Evolutionary conservation across 177 flowering plant genomes (phyloP).

Genomic region (Vitis hybrid): DNA sequence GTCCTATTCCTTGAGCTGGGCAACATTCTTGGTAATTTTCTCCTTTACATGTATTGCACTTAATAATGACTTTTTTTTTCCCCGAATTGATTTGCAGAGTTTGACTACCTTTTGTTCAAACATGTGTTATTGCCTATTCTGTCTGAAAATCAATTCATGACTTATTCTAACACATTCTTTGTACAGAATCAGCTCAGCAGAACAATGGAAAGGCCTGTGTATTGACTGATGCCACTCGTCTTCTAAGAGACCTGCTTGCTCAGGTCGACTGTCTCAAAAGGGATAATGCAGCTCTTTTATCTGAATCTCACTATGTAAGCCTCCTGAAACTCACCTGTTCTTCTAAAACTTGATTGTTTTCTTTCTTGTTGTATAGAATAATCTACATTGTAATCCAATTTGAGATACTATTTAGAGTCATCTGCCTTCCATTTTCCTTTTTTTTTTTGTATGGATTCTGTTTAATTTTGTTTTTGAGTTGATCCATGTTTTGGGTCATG

Average conservation of each 20-base stretch:
- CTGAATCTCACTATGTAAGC: constrained; percentile 86
- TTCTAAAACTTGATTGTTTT: too few species aligned
- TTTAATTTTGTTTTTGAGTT: too few species aligned
- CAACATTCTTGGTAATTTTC: constrained; percentile 34
- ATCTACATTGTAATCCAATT: too few species aligned
- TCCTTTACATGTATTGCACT: neutral
- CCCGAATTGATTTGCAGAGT: too few species aligned
- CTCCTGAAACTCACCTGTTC: neutral
- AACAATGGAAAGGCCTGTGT: constrained; percentile 81
- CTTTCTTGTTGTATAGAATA: too few species aligned
- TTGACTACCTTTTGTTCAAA: too few species aligned
- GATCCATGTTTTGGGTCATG: too few species aligned
- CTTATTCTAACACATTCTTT: neutral
- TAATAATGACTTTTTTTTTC: neutral
- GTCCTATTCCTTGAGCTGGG: constrained; percentile 46
- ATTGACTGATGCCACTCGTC: constrained; percentile 60
- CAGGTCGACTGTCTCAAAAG: constrained; percentile 64
- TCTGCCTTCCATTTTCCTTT: too few species aligned
- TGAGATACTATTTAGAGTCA: too few species aligned
- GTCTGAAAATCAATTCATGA: too few species aligned
- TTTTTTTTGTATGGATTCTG: too few species aligned
- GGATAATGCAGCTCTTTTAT: constrained; percentile 65
- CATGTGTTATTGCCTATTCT: too few species aligned
- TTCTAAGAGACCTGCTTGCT: constrained; percentile 49
- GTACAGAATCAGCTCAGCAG: constrained; percentile 51